Evolutionary conservation across 2,329 filamentous ascomycete genomes (phyloP).

Genomic region (Xylariaceae sp.): DNA sequence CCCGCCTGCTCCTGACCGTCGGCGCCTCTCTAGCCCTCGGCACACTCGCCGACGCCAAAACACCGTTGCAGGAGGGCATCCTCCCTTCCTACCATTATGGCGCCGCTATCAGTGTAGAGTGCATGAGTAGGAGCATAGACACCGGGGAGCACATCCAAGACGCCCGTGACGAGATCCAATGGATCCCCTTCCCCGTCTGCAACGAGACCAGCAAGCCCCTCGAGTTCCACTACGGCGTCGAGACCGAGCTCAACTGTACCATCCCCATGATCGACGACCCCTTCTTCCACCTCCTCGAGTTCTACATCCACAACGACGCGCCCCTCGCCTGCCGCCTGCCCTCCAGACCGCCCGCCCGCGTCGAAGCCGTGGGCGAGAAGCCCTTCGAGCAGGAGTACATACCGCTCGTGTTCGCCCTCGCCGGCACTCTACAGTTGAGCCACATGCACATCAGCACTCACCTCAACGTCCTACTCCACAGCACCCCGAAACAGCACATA

Average conservation of each 20-base stretch:
- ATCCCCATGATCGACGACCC: conserved; percentile 72
- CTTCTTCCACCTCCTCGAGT: conserved; percentile 87
- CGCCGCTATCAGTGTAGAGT: conserved; percentile 65
- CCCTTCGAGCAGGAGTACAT: conserved; percentile 60
- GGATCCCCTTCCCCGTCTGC: conserved; percentile 86
- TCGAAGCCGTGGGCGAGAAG: conserved; percentile 52
- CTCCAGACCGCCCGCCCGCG: conserved; percentile 60
- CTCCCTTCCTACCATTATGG: conserved; percentile 63
- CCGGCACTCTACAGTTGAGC: conserved; percentile 81
- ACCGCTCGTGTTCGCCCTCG: conserved; percentile 81
- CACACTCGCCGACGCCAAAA: conserved; percentile 15
- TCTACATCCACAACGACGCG: conserved; percentile 96
- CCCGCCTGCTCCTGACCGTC: conserved; percentile 17
- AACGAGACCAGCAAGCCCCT: conserved; percentile 81
- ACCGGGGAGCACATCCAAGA: conserved; percentile 88
- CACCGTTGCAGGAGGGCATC: conserved; percentile 34
- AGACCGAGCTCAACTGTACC: conserved; percentile 79
- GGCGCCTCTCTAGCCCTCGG: conserved; percentile 12
- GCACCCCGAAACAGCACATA: conserved; percentile 57
- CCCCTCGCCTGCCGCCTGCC: conserved; percentile 89
- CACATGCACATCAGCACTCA: conserved; percentile 89
- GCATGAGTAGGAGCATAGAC: conserved; percentile 72
- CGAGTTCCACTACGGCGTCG: conserved; percentile 80
- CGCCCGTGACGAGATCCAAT: conserved; percentile 76
- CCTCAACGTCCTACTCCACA: conserved; percentile 83